Conservation (phyloP, 805 yeast genomes). For the Phaffomyces antillensis region DNA sequence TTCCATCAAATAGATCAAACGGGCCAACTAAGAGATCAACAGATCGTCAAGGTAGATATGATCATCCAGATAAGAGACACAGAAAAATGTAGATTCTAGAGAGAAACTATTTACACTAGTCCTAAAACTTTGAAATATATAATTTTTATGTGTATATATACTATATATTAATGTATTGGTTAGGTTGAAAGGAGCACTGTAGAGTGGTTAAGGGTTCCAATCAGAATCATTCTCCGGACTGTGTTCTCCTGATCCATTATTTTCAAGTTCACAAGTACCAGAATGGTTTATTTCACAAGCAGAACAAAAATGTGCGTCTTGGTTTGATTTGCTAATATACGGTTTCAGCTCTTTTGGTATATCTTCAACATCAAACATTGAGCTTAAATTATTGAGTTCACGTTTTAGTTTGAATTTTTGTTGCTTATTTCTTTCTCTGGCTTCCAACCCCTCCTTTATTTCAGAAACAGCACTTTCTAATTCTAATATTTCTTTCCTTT, state of each 20-base stretch:
- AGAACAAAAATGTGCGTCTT: not conserved
- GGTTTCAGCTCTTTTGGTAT: conserved; percentile 3
- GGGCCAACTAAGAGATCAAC: conserved; percentile 3
- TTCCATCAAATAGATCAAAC: not conserved
- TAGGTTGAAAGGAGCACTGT: too few relatives aligned
- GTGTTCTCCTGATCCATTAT: too few relatives aligned
- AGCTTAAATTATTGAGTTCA: not conserved
- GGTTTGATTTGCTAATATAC: too few relatives aligned
- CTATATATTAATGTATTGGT: too few relatives aligned
- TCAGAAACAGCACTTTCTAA: conserved; percentile 28
- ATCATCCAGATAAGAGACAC: conserved; percentile 5
- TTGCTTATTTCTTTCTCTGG: conserved; percentile 29
- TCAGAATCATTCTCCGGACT: too few relatives aligned
- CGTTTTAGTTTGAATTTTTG: conserved; percentile 26
- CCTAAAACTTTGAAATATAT: too few relatives aligned
- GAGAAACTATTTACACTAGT: too few relatives aligned
- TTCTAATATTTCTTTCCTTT: conserved; percentile 27
- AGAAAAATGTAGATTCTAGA: conserved; percentile 4
- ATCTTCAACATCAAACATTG: conserved; percentile 3
- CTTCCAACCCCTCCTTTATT: conserved; percentile 25
- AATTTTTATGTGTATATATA: too few relatives aligned
- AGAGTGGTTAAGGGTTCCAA: too few relatives aligned
- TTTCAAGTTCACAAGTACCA: too few relatives aligned
- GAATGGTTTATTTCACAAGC: not conserved
- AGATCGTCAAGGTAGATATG: conserved; percentile 3